Base-by-base conservation (phyloP, 2,329 filamentous ascomycete genomes). In the Fusarium siculi region DNA sequence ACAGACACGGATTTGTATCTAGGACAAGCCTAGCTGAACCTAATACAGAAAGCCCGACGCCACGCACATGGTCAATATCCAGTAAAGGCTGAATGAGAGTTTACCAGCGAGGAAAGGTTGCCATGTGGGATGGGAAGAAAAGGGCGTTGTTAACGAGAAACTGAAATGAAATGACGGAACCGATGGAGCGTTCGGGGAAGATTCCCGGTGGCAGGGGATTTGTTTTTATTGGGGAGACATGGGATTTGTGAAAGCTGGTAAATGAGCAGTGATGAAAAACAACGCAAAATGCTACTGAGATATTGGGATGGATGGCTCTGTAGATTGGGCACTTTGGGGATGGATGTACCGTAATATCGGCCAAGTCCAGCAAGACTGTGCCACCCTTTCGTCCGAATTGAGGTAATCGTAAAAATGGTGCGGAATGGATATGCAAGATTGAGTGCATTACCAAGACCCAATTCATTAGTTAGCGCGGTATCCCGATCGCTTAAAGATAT, bases 11-110 rank as follows among this genome's bases (percentile, higher is more conserved):
- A 49, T 68, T 64, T 70, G 63, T 64, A 54, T 73, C 71, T 75
- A 75, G 65, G 67, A 63, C 56, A 39, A 66, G 72, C 58, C 58
- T 77, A 77, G 72, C 50, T 61, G 71, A 70, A 69, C 63, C 61
- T 77, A 75, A 74, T 54, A 15, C 19, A 61, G 52, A 56, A 74
- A 61, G 72, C 47, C 75, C 71, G 54, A 72, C 74, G 74, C 75
- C 68, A 77, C 71, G 32, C 62, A 72, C 70, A 70, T 72, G 65
- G 71, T 36, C 52, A 60, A 53, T 36, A 30, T 43, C 47, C 50
- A 54, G 50, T 54, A 30, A 70, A 59, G 66, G 55, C 63, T 63
- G 40, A 50, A 46, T 39, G 55, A 69, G 46, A 57, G 25, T 60
- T 63, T 59, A 37, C 25, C 21, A 46, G n/a, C 28, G 46, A 50